phyloP scores from a whole-genome alignment of 495 filamentous ascomycete species.

The Pyronema domesticum region DNA sequence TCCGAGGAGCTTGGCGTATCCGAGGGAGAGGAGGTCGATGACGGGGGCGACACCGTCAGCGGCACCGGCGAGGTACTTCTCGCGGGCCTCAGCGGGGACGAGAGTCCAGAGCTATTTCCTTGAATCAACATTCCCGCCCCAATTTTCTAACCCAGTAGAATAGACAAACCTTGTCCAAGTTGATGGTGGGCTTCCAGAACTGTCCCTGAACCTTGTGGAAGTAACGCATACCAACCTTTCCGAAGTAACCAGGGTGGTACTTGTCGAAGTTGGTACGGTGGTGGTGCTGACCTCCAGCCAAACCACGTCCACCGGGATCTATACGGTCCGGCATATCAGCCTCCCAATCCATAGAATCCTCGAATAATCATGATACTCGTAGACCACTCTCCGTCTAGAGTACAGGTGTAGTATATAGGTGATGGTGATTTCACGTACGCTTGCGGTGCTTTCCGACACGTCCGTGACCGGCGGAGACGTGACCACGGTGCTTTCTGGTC shows the following conservation, averaged over 20 bases:
- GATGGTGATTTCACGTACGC: conserved; percentile 29
- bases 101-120: conserved; percentile 49
- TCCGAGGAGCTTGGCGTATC: conserved; percentile 84
- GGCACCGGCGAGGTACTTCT: conserved; percentile 44
- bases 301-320: conserved; percentile 29
- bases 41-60: conserved; percentile 69
- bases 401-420: not conserved
- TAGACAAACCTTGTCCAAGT: conserved; percentile 63
- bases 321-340: conserved; percentile 2
- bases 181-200: conserved; percentile 85
- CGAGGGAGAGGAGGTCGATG: conserved; percentile 76
- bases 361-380: not conserved
- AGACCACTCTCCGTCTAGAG: not conserved
- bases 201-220: conserved; percentile 80
- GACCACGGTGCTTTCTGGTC: conserved; percentile 46
- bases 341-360: not conserved
- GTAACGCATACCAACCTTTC: conserved; percentile 94
- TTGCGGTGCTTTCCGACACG: conserved; percentile 87
- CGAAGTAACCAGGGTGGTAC: conserved; percentile 93
- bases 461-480: conserved; percentile 86
- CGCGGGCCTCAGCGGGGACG: conserved; percentile 52
- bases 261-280: conserved; percentile 89
- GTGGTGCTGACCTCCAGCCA: conserved; percentile 94
- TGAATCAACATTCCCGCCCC: not conserved
- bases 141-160: not conserved